phyloP scores from a whole-genome alignment of 176 grass and related monocot species.

The Pontederia paniculata region DNA sequence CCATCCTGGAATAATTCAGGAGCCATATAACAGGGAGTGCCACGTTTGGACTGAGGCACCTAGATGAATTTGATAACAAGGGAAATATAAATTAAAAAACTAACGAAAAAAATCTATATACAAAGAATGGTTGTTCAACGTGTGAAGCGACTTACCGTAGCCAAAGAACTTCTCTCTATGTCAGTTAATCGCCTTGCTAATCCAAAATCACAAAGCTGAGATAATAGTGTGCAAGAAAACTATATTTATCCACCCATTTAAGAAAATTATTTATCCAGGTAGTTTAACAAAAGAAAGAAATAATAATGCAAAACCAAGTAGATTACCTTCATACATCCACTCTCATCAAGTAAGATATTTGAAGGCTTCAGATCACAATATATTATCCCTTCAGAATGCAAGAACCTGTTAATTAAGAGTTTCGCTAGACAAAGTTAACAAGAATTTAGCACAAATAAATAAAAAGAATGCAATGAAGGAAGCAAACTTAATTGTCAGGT shows the following conservation, averaged over 20 bases:
- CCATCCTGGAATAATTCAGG: slow-evolving; percentile 90
- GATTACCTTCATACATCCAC: slow-evolving; percentile 85
- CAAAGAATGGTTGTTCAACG: slow-evolving; percentile 7
- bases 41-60: slow-evolving; percentile 71
- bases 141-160: slow-evolving; percentile 37
- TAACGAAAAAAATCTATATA: slow-evolving; percentile 15
- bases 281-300: neutral
- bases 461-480: too few species aligned
- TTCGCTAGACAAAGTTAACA: slow-evolving; percentile 14
- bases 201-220: slow-evolving; percentile 91
- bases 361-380: slow-evolving; percentile 98
- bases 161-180: slow-evolving; percentile 51
- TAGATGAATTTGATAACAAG: slow-evolving; percentile 11
- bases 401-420: slow-evolving; percentile 46
- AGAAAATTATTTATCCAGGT: neutral
- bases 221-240: slow-evolving; percentile 12
- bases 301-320: slow-evolving; percentile 12
- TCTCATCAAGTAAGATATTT: slow-evolving; percentile 94
- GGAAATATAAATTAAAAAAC: slow-evolving; percentile 18
- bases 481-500: too few species aligned
- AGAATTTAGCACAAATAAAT: slow-evolving; percentile 12
- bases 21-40: slow-evolving; percentile 97
- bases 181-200: slow-evolving; percentile 80
- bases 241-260: neutral
- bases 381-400: slow-evolving; percentile 96